phyloP scores from a whole-genome alignment of 2,329 filamentous ascomycete genomes.

The Penicillium frequentans region DNA sequence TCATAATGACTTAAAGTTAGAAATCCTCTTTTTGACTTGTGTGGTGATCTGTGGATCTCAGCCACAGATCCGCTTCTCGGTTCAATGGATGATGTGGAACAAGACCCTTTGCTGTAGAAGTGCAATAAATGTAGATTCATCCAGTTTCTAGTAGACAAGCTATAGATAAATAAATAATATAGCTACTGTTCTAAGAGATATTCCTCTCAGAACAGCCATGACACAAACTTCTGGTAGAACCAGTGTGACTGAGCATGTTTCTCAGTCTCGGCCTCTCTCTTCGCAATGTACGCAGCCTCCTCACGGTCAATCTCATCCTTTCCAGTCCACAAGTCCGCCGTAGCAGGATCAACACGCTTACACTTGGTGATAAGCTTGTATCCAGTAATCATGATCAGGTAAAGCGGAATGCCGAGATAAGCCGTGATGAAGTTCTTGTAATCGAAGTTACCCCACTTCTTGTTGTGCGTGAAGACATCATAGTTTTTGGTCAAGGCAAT shows the following conservation, averaged over 20 bases:
- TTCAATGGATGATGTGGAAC: too few relatives aligned
- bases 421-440: conserved; percentile 77
- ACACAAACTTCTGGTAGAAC: conserved; percentile 61
- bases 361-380: conserved; percentile 62
- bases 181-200: too few relatives aligned
- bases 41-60: too few relatives aligned
- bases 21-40: too few relatives aligned
- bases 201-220: conserved; percentile 58
- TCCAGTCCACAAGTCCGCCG: conserved; percentile 69
- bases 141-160: not conserved
- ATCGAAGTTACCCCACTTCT: conserved; percentile 59
- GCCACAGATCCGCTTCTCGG: too few relatives aligned
- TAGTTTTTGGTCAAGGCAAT: conserved; percentile 84
- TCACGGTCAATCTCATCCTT: conserved; percentile 73
- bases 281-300: conserved; percentile 67
- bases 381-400: conserved; percentile 67
- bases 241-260: conserved; percentile 40
- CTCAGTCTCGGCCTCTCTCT: conserved; percentile 46
- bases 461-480: conserved; percentile 61
- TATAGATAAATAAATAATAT: not conserved
- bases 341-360: conserved; percentile 56
- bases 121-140: too few relatives aligned
- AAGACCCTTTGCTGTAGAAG: too few relatives aligned
- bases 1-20: fast-evolving
- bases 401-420: conserved; percentile 75